Percentiles rank a stretch among this genome's conserved stretches.
Evolutionary conservation across 169 alveolate genomes (phyloP).

Genomic region (Eimeria necatrix): DNA sequence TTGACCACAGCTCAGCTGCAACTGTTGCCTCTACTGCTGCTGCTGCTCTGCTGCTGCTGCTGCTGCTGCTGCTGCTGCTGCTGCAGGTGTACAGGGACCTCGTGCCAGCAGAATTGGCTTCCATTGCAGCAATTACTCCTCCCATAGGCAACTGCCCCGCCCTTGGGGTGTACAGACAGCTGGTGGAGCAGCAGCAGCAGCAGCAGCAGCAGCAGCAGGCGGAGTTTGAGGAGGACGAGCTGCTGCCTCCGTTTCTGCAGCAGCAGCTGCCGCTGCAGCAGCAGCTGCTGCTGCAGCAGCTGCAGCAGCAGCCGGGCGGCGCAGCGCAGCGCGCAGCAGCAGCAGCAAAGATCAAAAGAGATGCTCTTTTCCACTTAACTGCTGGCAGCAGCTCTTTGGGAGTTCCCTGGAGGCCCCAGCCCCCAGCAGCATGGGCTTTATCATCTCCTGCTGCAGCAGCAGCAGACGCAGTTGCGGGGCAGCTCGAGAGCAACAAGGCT

Average conservation of each 20-base stretch:
- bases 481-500: conserved; percentile 34
- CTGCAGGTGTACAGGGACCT: conserved; percentile 49
- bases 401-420: conserved; percentile 43
- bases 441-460: conserved; percentile 19
- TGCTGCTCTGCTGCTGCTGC: neutral
- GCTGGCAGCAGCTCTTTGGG: neutral
- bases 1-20: neutral
- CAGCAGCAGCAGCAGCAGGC: conserved; percentile 48
- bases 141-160: conserved; percentile 26
- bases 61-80: conserved; percentile 41
- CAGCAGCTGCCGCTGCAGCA: conserved; percentile 59
- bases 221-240: neutral
- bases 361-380: neutral
- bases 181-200: conserved; percentile 49
- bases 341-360: neutral
- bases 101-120: neutral
- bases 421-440: conserved; percentile 34
- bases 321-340: neutral
- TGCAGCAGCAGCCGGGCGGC: conserved; percentile 47
- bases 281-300: conserved; percentile 68
- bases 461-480: conserved; percentile 49
- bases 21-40: neutral
- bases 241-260: conserved; percentile 45
- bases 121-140: neutral
- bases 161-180: conserved; percentile 41